phyloP scores from a whole-genome alignment of 2,329 filamentous ascomycete species.

The Macrophomina pseudophaseolina region DNA sequence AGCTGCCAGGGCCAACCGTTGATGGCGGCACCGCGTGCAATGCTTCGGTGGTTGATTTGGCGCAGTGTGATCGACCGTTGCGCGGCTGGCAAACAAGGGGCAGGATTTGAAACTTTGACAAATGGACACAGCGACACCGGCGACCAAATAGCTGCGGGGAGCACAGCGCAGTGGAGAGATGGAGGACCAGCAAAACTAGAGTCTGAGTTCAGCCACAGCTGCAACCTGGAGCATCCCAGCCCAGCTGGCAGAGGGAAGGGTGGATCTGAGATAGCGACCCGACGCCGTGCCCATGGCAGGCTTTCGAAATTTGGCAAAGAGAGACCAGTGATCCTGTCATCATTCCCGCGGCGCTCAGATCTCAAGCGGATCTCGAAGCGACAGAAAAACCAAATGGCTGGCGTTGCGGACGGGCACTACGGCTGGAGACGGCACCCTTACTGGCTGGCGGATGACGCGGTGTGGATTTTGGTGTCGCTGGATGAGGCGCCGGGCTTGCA shows the following conservation, averaged over 20 bases:
- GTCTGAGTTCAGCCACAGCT: constrained; percentile 2
- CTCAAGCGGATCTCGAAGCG: constrained; percentile 1
- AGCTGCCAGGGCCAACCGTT: constrained; percentile 1
- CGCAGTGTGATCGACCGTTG: neutral
- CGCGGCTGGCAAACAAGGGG: neutral
- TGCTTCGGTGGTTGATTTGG: neutral
- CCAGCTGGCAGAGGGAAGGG: constrained; percentile 7
- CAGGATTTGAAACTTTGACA: constrained; percentile 12
- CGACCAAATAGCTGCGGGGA: constrained; percentile 2
- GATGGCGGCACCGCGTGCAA: constrained; percentile 1
- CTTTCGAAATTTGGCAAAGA: constrained; percentile 12
- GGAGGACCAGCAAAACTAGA: neutral
- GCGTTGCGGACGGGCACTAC: constrained; percentile 10
- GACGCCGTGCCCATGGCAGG: neutral
- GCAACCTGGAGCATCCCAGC: neutral
- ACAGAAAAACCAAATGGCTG: constrained; percentile 15
- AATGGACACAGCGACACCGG: neutral
- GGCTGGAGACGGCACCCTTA: constrained; percentile 2
- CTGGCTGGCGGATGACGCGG: neutral
- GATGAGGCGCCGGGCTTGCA: constrained; percentile 10
- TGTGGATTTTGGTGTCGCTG: constrained; percentile 16
- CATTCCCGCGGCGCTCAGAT: constrained; percentile 19
- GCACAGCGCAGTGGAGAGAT: neutral
- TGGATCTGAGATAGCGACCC: constrained; percentile 13
- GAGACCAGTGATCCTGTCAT: constrained; percentile 13